Conservation (phyloP, 805 yeast genomes). For the Pichia eremophila region DNA sequence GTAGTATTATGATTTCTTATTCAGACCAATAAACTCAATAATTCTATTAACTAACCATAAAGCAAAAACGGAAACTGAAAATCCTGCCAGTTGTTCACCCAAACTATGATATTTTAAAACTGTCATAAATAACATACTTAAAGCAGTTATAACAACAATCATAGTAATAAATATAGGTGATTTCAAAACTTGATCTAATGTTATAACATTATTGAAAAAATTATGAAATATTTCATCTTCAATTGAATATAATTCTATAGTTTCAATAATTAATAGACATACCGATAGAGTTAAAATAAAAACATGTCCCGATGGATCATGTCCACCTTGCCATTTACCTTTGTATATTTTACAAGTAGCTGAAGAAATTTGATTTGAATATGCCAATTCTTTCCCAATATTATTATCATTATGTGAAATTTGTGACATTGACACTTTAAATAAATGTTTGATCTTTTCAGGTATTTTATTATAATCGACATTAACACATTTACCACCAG, state of each 20-base stretch:
- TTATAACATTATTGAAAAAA: conserved; percentile 1
- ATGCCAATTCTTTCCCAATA: no score
- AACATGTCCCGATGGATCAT: conserved; percentile 93
- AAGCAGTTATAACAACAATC: conserved; percentile 45
- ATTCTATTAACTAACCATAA: conserved; percentile 1
- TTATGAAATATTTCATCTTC: conserved; percentile 3
- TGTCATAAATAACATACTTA: conserved; percentile 83
- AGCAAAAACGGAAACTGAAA: conserved; percentile 44
- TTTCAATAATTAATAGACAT: conserved; percentile 38
- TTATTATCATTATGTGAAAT: no score
- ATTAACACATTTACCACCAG: conserved; percentile 72
- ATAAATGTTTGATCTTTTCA: neutral
- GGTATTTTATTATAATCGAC: conserved; percentile 15
- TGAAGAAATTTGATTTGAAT: conserved; percentile 23
- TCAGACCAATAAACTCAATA: neutral
- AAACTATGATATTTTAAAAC: conserved; percentile 77
- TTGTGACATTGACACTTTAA: conserved; percentile 3
- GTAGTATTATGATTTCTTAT: no score
- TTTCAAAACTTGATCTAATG: conserved; percentile 7
- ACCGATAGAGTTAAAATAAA: conserved; percentile 65
- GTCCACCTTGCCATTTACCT: conserved; percentile 77
- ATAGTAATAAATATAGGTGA: conserved; percentile 23
- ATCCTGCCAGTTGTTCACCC: conserved; percentile 64
- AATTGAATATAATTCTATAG: conserved; percentile 7
- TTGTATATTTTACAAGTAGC: conserved; percentile 46